phyloP scores from a whole-genome alignment of 371 early-diverging fungal species.

The Astathelohania contejeani region DNA sequence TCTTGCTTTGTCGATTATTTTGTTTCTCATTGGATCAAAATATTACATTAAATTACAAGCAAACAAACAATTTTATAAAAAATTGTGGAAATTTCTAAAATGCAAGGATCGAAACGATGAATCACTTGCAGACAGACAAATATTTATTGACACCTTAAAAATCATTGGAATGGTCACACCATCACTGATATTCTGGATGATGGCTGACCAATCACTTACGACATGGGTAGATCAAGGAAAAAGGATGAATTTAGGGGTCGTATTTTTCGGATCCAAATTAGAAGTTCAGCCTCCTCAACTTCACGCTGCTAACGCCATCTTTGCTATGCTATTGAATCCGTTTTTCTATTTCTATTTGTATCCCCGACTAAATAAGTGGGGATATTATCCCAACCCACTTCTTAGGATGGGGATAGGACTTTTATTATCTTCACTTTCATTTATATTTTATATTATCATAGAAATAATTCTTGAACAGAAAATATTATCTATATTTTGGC shows the following conservation, averaged over 20 bases:
- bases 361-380: constrained; percentile 50
- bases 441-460: constrained; percentile 43
- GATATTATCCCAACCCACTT: constrained; percentile 47
- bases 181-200: constrained; percentile 49
- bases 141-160: constrained; percentile 2
- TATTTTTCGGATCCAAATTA: constrained; percentile 11
- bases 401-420: constrained; percentile 51
- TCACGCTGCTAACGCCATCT: constrained; percentile 52
- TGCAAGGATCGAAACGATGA: too few species aligned
- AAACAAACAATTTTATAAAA: constrained; percentile 6
- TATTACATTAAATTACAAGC: constrained; percentile 12
- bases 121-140: constrained; percentile 1
- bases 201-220: constrained; percentile 52
- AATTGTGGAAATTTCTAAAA: too few species aligned
- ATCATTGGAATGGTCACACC: constrained; percentile 32
- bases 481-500: constrained; percentile 49
- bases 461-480: constrained; percentile 38
- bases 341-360: constrained; percentile 53
- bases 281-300: constrained; percentile 45
- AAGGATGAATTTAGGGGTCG: constrained; percentile 29
- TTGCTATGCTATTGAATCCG: constrained; percentile 55
- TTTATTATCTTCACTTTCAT: constrained; percentile 27
- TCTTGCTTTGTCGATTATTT: constrained; percentile 30
- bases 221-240: constrained; percentile 53
- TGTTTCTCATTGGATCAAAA: constrained; percentile 36